These are phyloP conservation scores for Umbelopsis isabellina DNA, from an alignment of 192 early-diverging fungal genomes.

Conservation along the genomic window DNA sequence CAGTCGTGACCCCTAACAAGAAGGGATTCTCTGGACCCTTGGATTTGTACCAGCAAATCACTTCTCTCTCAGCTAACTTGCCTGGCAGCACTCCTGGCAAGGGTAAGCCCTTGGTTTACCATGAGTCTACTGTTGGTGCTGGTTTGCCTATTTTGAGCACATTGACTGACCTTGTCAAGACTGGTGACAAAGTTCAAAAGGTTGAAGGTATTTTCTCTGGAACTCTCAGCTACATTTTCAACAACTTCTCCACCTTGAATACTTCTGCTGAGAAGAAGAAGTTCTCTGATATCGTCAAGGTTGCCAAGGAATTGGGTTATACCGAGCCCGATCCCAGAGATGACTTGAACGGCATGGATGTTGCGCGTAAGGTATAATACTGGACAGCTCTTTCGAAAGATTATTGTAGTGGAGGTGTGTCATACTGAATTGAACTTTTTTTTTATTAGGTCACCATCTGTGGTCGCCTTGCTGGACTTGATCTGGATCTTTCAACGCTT, in stretches of 20 bases:
- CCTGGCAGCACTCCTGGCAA: slow-evolving; percentile 11
- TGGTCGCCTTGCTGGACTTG: slow-evolving; percentile 85
- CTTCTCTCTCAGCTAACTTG: slow-evolving; percentile 47
- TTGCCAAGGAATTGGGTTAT: slow-evolving; percentile 92
- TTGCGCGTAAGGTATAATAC: slow-evolving; percentile 87
- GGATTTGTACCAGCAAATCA: slow-evolving; percentile 75
- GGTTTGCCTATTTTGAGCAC: slow-evolving; percentile 95
- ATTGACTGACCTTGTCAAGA: slow-evolving; percentile 85
- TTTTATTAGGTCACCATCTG: slow-evolving; percentile 73
- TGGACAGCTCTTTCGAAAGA: too few species aligned
- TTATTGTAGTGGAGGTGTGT: neutral
- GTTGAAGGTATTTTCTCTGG: slow-evolving; percentile 99
- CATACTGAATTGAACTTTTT: neutral
- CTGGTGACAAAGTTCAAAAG: slow-evolving; percentile 90
- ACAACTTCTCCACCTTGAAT: slow-evolving; percentile 84
- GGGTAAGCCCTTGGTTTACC: slow-evolving; percentile 70
- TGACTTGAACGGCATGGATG: slow-evolving; percentile 99
- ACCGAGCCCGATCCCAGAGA: slow-evolving; percentile 99
- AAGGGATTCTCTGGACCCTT: slow-evolving; percentile 87
- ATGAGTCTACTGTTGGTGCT: slow-evolving; percentile 97
- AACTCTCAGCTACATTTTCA: slow-evolving; percentile 97
- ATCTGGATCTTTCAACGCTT: slow-evolving; percentile 76
- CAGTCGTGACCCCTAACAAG: slow-evolving; percentile 98
- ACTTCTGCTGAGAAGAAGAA: slow-evolving; percentile 48
- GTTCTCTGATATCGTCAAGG: slow-evolving; percentile 90